Base-by-base conservation (phyloP, 2,329 filamentous ascomycete species). In the Cladobotryum protrusum region DNA sequence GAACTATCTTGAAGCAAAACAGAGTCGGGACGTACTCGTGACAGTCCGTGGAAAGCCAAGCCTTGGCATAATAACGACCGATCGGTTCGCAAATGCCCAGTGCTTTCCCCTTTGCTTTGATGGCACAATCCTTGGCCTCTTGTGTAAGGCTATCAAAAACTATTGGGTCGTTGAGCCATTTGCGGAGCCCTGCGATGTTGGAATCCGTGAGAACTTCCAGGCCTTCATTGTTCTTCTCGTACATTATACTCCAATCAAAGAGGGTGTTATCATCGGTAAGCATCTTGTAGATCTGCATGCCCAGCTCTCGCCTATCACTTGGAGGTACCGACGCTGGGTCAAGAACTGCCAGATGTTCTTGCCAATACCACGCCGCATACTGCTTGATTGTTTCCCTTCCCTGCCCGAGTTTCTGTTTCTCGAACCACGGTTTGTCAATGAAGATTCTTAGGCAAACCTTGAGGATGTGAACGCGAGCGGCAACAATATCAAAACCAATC, bases 291-390 rank as follows among this genome's bases (percentile, higher is more conserved):
- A 72, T 59, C 3, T 57, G 59, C 19, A 52, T 59, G 1, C 67
- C 68, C 9, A 72, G 59, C 4, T 59, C 56, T 1, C 57, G 57
- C 52, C 69, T 72, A 40, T 69, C 61, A 0, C 57, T 47, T 0
- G 45, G 48, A 0, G 61, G 53, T 0, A 70, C 56, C 0, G 52
- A 52, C 0, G 52, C 43, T 1, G 62, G 62, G 36, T 71, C 64
- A 13, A 72, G 57, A 0, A 61, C 62, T 0, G 62, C 62, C 12
- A 72, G 48, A 53, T 73, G 70, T 34, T 73, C 70, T 45, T 71
- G 70, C 70, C 70, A 72, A 49, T 73, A 73, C 70, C 70, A 72
- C 0, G 70, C 69, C 0, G 70, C 68, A 34, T 72, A 72, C 41
- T 69, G 66, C 49, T 60, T 67, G 17, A 69, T 64, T 0, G 66